Evolutionary conservation across 345 rosid genomes (phyloP).

Genomic region (Salix brachista): DNA sequence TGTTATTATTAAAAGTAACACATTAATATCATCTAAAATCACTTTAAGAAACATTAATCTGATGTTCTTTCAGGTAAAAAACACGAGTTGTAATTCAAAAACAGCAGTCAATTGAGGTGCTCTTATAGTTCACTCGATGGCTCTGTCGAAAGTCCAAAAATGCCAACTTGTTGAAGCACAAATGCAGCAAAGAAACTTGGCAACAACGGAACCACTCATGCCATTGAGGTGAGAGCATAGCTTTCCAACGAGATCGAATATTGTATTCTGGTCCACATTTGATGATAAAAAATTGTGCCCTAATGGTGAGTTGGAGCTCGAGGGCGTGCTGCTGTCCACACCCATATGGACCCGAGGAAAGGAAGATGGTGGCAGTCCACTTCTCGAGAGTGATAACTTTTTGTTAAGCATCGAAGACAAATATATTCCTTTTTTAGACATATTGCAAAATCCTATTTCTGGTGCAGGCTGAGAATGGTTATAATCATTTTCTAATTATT

Average conservation of each 20-base stretch:
- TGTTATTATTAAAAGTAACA: no score
- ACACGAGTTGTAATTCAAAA: no score
- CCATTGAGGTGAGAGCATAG: background rate
- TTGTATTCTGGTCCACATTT: background rate
- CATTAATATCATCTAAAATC: no score
- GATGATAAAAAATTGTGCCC: no score
- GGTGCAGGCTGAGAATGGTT: background rate
- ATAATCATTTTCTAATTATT: background rate
- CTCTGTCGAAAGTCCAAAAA: background rate
- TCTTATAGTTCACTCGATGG: background rate
- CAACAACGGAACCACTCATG: background rate
- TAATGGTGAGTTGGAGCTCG: background rate
- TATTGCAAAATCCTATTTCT: background rate
- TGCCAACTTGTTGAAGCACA: background rate
- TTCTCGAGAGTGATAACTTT: background rate
- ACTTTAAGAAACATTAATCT: no score
- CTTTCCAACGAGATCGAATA: background rate
- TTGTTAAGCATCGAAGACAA: background rate
- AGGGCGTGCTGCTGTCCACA: background rate
- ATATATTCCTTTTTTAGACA: background rate
- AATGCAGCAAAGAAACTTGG: background rate
- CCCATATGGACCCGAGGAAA: background rate
- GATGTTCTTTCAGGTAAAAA: no score
- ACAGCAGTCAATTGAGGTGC: background rate
- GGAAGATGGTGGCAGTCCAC: background rate